Base-by-base conservation (phyloP, 345 rosid species). In the Carallia brachiata region DNA sequence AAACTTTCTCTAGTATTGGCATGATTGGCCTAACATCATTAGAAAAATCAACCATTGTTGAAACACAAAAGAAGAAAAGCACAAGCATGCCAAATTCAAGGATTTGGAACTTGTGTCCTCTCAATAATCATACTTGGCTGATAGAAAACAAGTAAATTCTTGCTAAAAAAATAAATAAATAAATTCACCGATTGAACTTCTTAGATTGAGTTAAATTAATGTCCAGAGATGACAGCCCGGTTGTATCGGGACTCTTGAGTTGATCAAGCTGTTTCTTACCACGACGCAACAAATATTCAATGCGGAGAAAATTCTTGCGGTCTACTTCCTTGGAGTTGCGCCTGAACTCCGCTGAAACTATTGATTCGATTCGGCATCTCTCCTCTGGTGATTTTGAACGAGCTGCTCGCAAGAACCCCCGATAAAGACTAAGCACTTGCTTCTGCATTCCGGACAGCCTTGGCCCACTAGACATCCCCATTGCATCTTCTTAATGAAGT, bases 261-360 rank as follows among this genome's bases (percentile, higher is more conserved):
- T 88, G 90, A 72, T 83, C 93, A 1, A 91, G 88, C 61, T 91
- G 97, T 75, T 89, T 91, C 69, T 72, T 82, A 18, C 96, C 96
- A 56, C 86, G 89, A 54, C 86, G 87, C 70, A 89, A 81, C 84
- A 89, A 79, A 80, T 89, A 89, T 82, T 91, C 96, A 5, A 89
- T 79, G 82, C 86, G 75, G 70, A 84, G 77, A 59, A 91, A 91
- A 63, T 85, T 91, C 79, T 86, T 91, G 67, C 84, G 87, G 69
- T 91, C 96, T 6, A 89, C 83, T 76, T 85, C 76, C 68, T 72
- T 78, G 30, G 91, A 84, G 63, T 85, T 84, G 62, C 65, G 81
- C 52, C 81, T 88, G 70, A 91, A 91, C 78, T 89, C 90, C 1
- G 75, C 65, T 3, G 90, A 76, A 48, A 91, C 95, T 12, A 89